Evolutionary conservation across 1,284 basidiomycete species (phyloP).

Genomic region (Vanrija sp.): DNA sequence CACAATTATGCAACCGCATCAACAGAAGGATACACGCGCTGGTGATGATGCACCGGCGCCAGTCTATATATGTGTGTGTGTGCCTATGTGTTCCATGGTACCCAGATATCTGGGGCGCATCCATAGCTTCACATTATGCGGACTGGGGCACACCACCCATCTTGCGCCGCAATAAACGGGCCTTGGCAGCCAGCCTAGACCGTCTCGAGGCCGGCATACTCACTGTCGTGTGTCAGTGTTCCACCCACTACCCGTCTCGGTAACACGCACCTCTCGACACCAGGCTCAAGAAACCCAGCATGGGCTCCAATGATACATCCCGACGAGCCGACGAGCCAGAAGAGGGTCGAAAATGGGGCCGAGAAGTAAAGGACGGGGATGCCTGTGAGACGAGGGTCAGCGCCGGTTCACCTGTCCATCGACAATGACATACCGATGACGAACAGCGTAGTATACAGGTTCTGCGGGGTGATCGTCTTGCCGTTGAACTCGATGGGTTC

Average conservation of each 20-base stretch:
- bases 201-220: conserved; percentile 38
- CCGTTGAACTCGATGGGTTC: conserved; percentile 52
- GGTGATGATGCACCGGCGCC: no score
- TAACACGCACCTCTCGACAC: conserved; percentile 44
- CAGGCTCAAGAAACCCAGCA: conserved; percentile 56
- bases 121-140: no score
- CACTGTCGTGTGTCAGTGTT: conserved; percentile 19
- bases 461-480: conserved; percentile 52
- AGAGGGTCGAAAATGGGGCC: conserved; percentile 48
- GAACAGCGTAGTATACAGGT: conserved; percentile 62
- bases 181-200: conserved; percentile 18
- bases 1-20: no score
- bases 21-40: no score
- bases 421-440: conserved; percentile 42
- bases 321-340: conserved; percentile 49
- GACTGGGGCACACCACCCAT: no score
- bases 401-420: background rate
- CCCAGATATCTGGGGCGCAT: no score
- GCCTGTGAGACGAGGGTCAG: conserved; percentile 18
- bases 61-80: no score
- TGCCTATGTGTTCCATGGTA: no score
- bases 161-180: no score
- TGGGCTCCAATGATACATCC: conserved; percentile 53
- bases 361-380: conserved; percentile 48
- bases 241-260: background rate